Evolutionary conservation across 1,284 basidiomycete species (phyloP), one percentile per base, ranked within the genome.

Genomic region (Flammula alnicola): DNA sequence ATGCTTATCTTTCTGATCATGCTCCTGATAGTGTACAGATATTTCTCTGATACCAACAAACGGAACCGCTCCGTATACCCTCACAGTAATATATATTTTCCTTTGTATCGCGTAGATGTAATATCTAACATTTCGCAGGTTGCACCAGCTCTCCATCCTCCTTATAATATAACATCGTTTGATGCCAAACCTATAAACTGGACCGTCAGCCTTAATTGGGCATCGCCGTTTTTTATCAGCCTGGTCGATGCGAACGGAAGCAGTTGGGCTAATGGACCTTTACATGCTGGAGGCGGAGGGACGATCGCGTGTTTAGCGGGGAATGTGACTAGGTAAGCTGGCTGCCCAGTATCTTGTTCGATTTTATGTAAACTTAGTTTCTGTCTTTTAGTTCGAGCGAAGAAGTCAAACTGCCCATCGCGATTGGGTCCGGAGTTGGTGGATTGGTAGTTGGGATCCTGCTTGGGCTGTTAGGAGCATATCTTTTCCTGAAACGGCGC

Each of bases 121-220:
- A 17, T 42, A 4, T 17, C 40, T 43, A 45, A 42, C 26, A 22
- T 7, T 7, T 32, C 19, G 6, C 48, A 84, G 81, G 63, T 82
- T 40, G 79, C 80, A 3, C 82, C 83, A n/a, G 63, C 80, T 2
- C 66, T 83, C 3, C 82, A 82, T 56, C 80, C 83, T 12, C 81
- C 82, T 4, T 74, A 74, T 44, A 83, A 82, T 58, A 75, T 83
- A 36, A 80, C 80, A 0, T 73, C 72, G 3, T 51, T 68, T 7
- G 67, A 65, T 14, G 66, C 58, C 55, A 69, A 64, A 11, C 56
- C 75, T 3, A 71, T 83, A 19, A 80, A 79, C 47, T 84, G 81
- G 81, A 84, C 79, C 2, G 76, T 84, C 2, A 70, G 73, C 17
- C 59, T 83, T 63, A 75, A 76, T 16, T 83, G 77, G 73, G 79